A percentile compares a stretch with the other conserved stretches of the same genome.
Conservation (phyloP, 192 early-diverging fungal genomes). For the Entophlyctis helioformis region DNA sequence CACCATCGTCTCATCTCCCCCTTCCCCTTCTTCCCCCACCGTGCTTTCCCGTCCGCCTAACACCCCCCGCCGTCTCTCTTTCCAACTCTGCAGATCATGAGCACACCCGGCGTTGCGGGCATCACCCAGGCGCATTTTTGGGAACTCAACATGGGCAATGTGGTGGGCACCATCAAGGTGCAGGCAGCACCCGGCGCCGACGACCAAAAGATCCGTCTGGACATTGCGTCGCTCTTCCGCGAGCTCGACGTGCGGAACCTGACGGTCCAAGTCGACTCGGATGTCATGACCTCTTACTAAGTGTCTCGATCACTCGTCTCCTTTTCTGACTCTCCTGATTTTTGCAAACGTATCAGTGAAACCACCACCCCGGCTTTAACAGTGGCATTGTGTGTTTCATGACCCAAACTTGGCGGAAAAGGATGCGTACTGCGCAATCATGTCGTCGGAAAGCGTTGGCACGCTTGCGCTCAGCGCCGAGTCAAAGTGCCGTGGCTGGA, state of each 20-base stretch:
- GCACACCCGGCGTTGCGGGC: slow-evolving; percentile 22
- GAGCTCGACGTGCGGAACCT: slow-evolving; percentile 23
- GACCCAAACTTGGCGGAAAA: slow-evolving; percentile 32
- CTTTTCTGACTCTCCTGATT: too few species aligned
- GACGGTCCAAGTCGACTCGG: slow-evolving; percentile 28
- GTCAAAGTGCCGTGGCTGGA: slow-evolving; percentile 29
- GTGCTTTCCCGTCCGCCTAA: neutral
- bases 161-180: slow-evolving; percentile 30
- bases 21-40: neutral
- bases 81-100: slow-evolving; percentile 7
- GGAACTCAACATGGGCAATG: slow-evolving; percentile 24
- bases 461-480: slow-evolving; percentile 37
- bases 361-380: too few species aligned
- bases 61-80: too few species aligned
- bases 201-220: slow-evolving; percentile 16
- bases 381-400: too few species aligned
- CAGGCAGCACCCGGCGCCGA: slow-evolving; percentile 11
- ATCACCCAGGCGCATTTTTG: slow-evolving; percentile 32
- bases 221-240: slow-evolving; percentile 16
- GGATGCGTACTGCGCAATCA: slow-evolving; percentile 46
- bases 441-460: slow-evolving; percentile 49
- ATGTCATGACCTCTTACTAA: slow-evolving; percentile 12
- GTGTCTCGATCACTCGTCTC: too few species aligned
- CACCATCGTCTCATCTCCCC: neutral
- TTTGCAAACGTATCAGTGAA: too few species aligned